phyloP scores from a whole-genome alignment of 768 basidiomycete species.

The Auricularia cornea region DNA sequence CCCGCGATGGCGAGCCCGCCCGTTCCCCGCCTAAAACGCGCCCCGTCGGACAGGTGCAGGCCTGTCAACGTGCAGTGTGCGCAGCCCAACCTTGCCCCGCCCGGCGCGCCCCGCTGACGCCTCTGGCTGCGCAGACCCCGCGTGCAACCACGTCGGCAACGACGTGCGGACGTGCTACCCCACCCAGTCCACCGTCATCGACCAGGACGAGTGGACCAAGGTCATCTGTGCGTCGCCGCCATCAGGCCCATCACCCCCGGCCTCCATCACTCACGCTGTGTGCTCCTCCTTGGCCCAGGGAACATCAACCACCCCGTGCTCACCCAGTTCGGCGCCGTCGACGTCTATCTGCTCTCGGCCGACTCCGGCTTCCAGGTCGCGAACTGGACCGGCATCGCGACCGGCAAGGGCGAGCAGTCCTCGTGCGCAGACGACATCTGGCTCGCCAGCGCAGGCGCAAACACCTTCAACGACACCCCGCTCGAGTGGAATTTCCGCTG shows the following conservation, averaged over 20 bases:
- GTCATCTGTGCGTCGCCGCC: conserved; percentile 59
- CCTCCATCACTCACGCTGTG: conserved; percentile 8
- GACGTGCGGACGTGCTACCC: conserved; percentile 75
- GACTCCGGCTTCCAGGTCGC: conserved; percentile 50
- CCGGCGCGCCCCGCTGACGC: neutral
- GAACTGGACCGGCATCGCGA: conserved; percentile 37
- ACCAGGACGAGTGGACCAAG: conserved; percentile 68
- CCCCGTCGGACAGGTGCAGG: neutral
- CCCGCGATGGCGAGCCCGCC: neutral
- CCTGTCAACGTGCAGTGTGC: neutral
- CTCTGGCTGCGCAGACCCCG: conserved; percentile 19
- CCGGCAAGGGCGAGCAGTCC: conserved; percentile 45
- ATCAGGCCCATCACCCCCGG: conserved; percentile 10
- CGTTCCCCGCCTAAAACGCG: neutral
- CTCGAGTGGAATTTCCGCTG: conserved; percentile 67
- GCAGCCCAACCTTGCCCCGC: neutral
- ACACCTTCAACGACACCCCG: conserved; percentile 37
- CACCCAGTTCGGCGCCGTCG: conserved; percentile 52
- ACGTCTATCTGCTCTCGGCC: conserved; percentile 71
- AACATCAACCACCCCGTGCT: conserved; percentile 64
- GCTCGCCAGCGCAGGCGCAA: conserved; percentile 50
- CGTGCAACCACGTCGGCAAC: conserved; percentile 43
- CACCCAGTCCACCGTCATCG: conserved; percentile 38
- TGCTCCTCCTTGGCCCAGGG: conserved; percentile 39
- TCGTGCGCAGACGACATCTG: conserved; percentile 65